Evolutionary conservation across 352 stramenopile genomes (phyloP).

Genomic region (Phytophthora idaei): DNA sequence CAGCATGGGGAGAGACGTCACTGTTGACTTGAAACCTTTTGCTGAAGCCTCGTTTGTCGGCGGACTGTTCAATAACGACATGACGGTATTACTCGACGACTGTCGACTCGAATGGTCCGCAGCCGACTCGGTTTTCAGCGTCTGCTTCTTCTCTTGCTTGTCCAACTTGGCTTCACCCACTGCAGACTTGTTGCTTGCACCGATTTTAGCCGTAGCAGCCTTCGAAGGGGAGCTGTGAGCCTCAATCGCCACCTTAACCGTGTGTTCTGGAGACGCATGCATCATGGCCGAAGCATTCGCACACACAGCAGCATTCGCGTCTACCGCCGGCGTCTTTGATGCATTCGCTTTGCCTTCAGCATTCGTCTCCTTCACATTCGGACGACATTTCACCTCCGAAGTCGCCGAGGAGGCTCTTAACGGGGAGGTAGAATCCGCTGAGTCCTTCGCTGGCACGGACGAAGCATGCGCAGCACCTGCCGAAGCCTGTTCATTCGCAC

Average conservation of each 20-base stretch:
- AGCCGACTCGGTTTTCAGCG: conserved; percentile 1
- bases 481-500: conserved; percentile 9
- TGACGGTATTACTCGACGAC: conserved; percentile 66
- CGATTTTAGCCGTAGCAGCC: conserved; percentile 33
- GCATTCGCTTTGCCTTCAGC: conserved; percentile 10
- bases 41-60: conserved; percentile 47
- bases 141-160: conserved; percentile 19
- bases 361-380: conserved; percentile 2
- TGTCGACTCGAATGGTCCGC: conserved; percentile 32
- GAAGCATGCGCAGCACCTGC: background rate
- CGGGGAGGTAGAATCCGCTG: background rate
- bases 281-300: conserved; percentile 12
- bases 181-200: conserved; percentile 19
- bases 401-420: background rate
- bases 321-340: background rate
- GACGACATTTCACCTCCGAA: conserved; percentile 8
- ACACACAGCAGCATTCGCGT: conserved; percentile 19
- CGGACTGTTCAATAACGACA: conserved; percentile 74
- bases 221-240: conserved; percentile 45
- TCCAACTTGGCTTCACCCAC: conserved; percentile 9
- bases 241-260: conserved; percentile 34
- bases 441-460: conserved; percentile 1
- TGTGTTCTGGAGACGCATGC: conserved; percentile 42
- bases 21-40: conserved; percentile 35
- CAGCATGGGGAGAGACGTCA: conserved; percentile 48